Percentiles rank a stretch among this genome's conserved stretches.
phyloP scores from a whole-genome alignment of 331 rosid species.

The Saraca asoca region DNA sequence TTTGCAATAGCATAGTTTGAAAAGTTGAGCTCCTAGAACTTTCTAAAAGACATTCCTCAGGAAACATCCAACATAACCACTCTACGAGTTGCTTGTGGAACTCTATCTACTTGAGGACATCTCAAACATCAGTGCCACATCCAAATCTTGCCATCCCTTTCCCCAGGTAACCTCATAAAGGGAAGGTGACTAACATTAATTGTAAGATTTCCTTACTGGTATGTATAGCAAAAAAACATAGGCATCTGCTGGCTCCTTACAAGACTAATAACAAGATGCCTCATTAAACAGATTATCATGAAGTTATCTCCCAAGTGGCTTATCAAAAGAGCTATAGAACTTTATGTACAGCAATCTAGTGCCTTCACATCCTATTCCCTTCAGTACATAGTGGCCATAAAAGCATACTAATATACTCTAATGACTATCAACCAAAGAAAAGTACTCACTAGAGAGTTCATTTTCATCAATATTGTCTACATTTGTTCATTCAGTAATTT shows the following conservation, averaged over 20 bases:
- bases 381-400: constrained; percentile 62
- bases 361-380: constrained; percentile 64
- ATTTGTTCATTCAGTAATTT: constrained; percentile 43
- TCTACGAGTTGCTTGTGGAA: constrained; percentile 74
- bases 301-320: too few relatives aligned
- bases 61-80: constrained; percentile 84
- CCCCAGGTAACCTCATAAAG: constrained; percentile 58
- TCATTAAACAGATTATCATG: too few relatives aligned
- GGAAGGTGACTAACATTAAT: constrained; percentile 60
- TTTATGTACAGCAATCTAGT: constrained; percentile 64
- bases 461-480: constrained; percentile 56
- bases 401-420: constrained; percentile 69
- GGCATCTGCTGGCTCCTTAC: too few relatives aligned
- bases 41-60: constrained; percentile 97
- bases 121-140: too few relatives aligned
- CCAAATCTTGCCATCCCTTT: too few relatives aligned
- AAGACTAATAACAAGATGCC: too few relatives aligned
- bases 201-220: constrained; percentile 92
- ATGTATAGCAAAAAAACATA: constrained; percentile 62
- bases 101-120: too few relatives aligned
- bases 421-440: constrained; percentile 58
- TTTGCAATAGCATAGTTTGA: constrained; percentile 98
- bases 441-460: constrained; percentile 57
- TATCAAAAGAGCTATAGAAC: too few relatives aligned
- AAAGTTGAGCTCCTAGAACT: constrained; percentile 95